Conservation (phyloP, 208 protist species). For the Leishmania turanica region DNA sequence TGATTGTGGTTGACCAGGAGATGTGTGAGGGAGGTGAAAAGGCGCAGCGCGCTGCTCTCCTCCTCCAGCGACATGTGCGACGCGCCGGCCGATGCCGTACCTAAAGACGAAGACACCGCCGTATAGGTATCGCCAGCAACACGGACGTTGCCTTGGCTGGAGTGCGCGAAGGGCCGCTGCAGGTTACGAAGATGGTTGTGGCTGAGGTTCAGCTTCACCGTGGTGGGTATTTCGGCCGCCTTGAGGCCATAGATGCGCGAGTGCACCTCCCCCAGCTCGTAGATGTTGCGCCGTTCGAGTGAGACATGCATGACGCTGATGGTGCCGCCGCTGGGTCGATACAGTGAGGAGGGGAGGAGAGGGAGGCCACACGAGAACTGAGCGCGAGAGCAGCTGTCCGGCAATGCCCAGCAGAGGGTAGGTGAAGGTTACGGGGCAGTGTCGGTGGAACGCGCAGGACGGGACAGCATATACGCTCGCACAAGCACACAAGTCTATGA, state of each 20-base stretch:
- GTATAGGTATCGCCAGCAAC: background rate
- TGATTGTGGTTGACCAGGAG: constrained; percentile 32
- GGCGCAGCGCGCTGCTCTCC: constrained; percentile 20
- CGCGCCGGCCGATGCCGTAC: background rate
- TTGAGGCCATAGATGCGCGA: constrained; percentile 25
- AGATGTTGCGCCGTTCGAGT: constrained; percentile 17
- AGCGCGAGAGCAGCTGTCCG: background rate
- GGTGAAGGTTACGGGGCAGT: background rate
- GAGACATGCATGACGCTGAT: constrained; percentile 13
- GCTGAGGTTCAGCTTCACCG: constrained; percentile 28
- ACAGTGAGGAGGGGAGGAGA: background rate
- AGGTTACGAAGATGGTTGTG: constrained; percentile 34
- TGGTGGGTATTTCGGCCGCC: constrained; percentile 9
- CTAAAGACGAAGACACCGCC: background rate
- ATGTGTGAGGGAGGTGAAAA: constrained; percentile 15
- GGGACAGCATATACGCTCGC: background rate
- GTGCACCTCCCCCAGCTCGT: constrained; percentile 13
- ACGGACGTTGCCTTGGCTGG: background rate
- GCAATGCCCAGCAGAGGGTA: background rate
- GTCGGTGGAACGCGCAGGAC: background rate
- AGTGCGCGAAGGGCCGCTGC: constrained; percentile 19
- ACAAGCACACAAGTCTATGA: background rate
- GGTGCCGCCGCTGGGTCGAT: background rate
- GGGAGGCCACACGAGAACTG: background rate
- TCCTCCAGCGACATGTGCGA: constrained; percentile 9